Evolutionary conservation across 495 filamentous ascomycete species (phyloP).

Genomic region (Pyrenula aspistea): DNA sequence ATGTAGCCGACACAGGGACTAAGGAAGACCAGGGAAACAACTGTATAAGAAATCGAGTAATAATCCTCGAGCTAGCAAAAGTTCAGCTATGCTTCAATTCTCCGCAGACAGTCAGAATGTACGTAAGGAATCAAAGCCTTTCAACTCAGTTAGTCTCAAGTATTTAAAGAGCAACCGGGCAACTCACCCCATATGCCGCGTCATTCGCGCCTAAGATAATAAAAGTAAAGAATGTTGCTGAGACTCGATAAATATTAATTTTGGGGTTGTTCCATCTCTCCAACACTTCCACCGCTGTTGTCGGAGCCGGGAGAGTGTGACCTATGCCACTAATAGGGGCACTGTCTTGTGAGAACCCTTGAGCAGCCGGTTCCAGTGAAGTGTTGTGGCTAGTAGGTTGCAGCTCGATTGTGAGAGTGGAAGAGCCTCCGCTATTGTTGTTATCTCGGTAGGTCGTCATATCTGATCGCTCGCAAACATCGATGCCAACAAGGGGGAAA

Average conservation of each 20-base stretch:
- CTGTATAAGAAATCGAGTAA: conserved; percentile 43
- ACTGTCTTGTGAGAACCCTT: too few relatives aligned
- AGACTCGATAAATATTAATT: conserved; percentile 51
- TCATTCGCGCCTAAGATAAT: conserved; percentile 75
- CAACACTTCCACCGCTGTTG: conserved; percentile 2
- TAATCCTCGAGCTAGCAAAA: conserved; percentile 40
- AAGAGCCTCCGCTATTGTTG: too few relatives aligned
- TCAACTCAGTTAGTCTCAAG: neutral
- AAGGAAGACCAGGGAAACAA: conserved; percentile 53
- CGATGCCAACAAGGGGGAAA: too few relatives aligned
- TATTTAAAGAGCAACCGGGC: conserved; percentile 1
- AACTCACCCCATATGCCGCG: conserved; percentile 62
- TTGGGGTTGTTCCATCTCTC: conserved; percentile 60
- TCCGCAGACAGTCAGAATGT: conserved; percentile 5
- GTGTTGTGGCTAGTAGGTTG: too few relatives aligned
- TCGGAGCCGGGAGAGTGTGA: neutral
- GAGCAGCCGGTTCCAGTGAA: too few relatives aligned
- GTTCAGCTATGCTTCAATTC: conserved; percentile 6
- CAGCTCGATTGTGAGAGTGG: too few relatives aligned
- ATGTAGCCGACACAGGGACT: conserved; percentile 50
- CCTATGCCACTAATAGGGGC: too few relatives aligned
- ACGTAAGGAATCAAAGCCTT: conserved; percentile 53
- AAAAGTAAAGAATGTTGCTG: conserved; percentile 61
- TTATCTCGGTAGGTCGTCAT: too few relatives aligned
- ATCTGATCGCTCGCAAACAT: too few relatives aligned